Evolutionary conservation across 306 rosid genomes (phyloP).

Genomic region (Vigna radiata): DNA sequence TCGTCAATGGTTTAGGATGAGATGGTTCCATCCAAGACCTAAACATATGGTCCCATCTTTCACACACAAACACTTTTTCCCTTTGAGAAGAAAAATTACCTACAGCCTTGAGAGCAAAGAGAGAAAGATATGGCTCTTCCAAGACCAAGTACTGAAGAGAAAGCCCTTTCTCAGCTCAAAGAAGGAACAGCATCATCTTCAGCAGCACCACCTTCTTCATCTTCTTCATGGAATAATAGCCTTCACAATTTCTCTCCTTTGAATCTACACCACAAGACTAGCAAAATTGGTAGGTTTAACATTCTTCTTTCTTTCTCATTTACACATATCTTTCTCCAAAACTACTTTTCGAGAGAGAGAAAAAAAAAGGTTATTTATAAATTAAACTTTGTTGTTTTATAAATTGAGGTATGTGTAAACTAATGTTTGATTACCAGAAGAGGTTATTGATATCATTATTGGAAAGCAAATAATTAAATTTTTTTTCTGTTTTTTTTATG

Average conservation of each 20-base stretch:
- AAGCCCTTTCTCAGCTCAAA: not conserved
- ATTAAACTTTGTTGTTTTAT: too few species aligned
- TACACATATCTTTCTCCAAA: too few species aligned
- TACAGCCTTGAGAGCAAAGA: too few species aligned
- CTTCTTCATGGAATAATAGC: slow-evolving; percentile 56
- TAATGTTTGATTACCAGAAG: too few species aligned
- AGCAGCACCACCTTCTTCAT: slow-evolving; percentile 18
- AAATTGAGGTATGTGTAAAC: too few species aligned
- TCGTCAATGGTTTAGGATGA: slow-evolving; percentile 19
- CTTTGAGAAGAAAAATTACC: too few species aligned
- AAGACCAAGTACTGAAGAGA: slow-evolving; percentile 26
- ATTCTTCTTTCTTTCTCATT: not conserved
- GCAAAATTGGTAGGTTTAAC: slow-evolving; percentile 52
- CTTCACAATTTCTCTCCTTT: slow-evolving; percentile 36
- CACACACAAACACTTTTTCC: not conserved
- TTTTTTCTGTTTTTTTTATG: too few species aligned
- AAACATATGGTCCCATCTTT: slow-evolving; percentile 9
- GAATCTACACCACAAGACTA: slow-evolving; percentile 41
- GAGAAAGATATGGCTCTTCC: slow-evolving; percentile 38
- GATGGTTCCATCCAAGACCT: not conserved
- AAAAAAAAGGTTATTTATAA: too few species aligned
- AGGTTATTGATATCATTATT: too few species aligned
- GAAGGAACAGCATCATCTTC: slow-evolving; percentile 23
- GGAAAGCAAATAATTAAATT: too few species aligned
- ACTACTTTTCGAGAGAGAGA: too few species aligned